Evolutionary conservation across 345 rosid genomes (phyloP).

Genomic region (Citrus inodora): DNA sequence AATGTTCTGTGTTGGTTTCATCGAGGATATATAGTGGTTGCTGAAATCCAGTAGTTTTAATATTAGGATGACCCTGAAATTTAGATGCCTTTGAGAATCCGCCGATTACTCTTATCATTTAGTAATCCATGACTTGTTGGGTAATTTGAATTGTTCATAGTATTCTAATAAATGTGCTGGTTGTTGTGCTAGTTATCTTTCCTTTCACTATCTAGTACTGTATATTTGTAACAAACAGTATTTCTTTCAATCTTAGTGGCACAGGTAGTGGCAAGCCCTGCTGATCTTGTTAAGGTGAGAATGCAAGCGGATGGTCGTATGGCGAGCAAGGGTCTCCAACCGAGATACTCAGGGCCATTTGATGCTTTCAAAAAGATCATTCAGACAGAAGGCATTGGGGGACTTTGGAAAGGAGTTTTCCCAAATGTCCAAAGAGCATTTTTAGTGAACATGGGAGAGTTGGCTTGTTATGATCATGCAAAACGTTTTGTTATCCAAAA

Average conservation of each 20-base stretch:
- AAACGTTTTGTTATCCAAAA: constrained; percentile 56
- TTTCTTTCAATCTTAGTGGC: constrained; percentile 34
- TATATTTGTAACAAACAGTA: neutral
- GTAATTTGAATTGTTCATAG: neutral
- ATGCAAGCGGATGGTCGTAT: constrained; percentile 80
- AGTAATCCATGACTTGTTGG: neutral
- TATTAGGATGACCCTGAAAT: neutral
- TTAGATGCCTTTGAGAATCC: neutral
- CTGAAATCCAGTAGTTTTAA: neutral
- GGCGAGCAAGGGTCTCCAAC: constrained; percentile 56
- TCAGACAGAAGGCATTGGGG: constrained; percentile 51
- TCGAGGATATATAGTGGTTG: neutral
- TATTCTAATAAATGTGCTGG: neutral
- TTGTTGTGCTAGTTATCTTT: neutral
- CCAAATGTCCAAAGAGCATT: constrained; percentile 89
- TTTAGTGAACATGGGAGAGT: constrained; percentile 86
- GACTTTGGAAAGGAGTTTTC: constrained; percentile 85
- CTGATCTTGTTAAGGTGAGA: constrained; percentile 88
- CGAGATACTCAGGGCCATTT: constrained; percentile 61
- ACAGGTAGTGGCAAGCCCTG: constrained; percentile 88
- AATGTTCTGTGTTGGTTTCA: neutral
- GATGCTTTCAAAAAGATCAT: constrained; percentile 60
- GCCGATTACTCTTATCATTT: neutral
- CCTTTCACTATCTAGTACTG: neutral
- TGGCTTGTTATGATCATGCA: constrained; percentile 92